phyloP scores from a whole-genome alignment of 495 filamentous ascomycete genomes.

The Barbatosphaeria neglecta region DNA sequence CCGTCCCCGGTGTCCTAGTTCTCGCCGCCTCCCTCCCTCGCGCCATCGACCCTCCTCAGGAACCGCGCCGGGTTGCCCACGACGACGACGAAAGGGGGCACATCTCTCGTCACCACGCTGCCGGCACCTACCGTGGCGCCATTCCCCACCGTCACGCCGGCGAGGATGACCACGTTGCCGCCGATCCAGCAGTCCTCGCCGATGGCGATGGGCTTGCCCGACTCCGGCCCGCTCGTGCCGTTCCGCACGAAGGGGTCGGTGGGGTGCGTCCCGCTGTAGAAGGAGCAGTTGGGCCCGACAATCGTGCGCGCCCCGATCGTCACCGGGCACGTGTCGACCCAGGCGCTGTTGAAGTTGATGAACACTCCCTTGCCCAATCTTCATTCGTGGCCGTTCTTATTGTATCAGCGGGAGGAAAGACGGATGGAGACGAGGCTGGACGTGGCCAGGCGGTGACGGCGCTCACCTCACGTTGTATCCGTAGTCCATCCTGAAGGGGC shows the following conservation, averaged over 20 bases:
- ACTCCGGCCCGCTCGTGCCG: slow-evolving; percentile 63
- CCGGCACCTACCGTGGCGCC: slow-evolving; percentile 71
- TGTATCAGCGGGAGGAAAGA: neutral
- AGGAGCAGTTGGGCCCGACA: slow-evolving; percentile 64
- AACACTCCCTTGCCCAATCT: slow-evolving; percentile 55
- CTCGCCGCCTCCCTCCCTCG: neutral
- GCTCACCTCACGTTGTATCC: slow-evolving; percentile 55
- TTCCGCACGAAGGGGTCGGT: slow-evolving; percentile 62
- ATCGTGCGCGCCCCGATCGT: slow-evolving; percentile 70
- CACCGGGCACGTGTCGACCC: slow-evolving; percentile 68
- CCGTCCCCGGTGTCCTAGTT: neutral
- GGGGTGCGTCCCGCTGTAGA: slow-evolving; percentile 67
- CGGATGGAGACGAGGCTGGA: neutral
- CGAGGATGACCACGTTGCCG: slow-evolving; percentile 61
- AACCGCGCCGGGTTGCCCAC: slow-evolving; percentile 58
- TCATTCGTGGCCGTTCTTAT: neutral
- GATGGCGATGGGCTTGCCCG: slow-evolving; percentile 61
- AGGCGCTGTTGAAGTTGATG: slow-evolving; percentile 64
- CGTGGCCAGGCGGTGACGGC: neutral
- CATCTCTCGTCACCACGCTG: slow-evolving; percentile 78
- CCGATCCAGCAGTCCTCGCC: slow-evolving; percentile 88
- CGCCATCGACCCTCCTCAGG: slow-evolving; percentile 38
- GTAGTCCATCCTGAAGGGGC: slow-evolving; percentile 63
- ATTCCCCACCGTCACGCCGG: slow-evolving; percentile 70
- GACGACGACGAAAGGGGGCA: slow-evolving; percentile 50